These are phyloP conservation scores for Chalciporus sp. DNA, from an alignment of 1,284 basidiomycete genomes.

Conservation along the genomic window DNA sequence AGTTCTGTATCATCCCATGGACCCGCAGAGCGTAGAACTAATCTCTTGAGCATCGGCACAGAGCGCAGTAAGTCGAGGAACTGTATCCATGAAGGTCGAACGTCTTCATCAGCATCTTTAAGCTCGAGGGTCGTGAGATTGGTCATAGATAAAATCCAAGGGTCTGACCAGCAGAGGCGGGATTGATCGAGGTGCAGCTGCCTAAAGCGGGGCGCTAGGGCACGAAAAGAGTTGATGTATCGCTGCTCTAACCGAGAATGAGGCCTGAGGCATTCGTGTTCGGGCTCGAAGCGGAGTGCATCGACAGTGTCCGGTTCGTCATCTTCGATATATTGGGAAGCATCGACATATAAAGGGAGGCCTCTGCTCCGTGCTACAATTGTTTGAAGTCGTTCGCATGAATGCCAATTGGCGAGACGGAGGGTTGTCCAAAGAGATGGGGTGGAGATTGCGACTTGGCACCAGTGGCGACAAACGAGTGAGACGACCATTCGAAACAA, in stretches of 20 bases:
- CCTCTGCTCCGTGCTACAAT: not conserved
- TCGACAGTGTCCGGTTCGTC: not conserved
- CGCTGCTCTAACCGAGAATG: not conserved
- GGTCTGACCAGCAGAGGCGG: not conserved
- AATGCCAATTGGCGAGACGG: not conserved
- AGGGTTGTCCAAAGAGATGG: not conserved
- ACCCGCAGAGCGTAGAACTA: not conserved
- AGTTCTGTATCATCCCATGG: not conserved
- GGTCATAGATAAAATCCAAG: not conserved
- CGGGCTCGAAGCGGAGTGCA: not conserved
- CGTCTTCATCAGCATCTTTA: not conserved
- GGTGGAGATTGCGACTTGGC: not conserved
- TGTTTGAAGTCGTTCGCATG: not conserved
- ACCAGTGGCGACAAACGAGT: not conserved
- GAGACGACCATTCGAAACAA: not conserved
- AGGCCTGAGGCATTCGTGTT: not conserved
- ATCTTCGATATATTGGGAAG: not conserved
- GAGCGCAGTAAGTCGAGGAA: not conserved
- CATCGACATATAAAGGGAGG: not conserved
- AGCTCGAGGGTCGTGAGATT: not conserved
- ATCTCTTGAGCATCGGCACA: not conserved
- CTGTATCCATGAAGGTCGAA: not conserved
- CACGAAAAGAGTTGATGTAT: not conserved
- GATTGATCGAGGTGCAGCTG: not conserved
- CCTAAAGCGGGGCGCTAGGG: not conserved